Evolutionary conservation across 2,329 filamentous ascomycete genomes (phyloP), one percentile per base, ranked within the genome.

Genomic region (Ceratocystis colombiana): DNA sequence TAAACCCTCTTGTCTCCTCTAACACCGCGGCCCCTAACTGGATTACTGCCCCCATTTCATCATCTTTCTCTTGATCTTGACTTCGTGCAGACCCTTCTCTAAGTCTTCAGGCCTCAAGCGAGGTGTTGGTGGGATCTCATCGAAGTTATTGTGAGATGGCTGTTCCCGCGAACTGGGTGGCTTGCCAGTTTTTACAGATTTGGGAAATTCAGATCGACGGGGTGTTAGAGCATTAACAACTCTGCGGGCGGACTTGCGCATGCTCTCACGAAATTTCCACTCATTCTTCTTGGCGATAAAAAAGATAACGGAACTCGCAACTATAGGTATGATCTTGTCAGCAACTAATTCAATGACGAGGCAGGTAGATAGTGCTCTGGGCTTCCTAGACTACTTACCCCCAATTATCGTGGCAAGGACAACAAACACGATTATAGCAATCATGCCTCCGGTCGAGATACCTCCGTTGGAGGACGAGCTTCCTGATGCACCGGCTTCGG

Each of bases 261-360:
- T 79, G 37, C 81, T 88, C 73, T 89, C 84, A 67, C 86, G 84
- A 70, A 94, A 79, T 70, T 86, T 88, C 90, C 90, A 94, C 75
- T 92, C 88, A 61, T 86, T 84, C 77, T 90, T 91, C 79, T 94
- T 94, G 66, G 90, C 88, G 46, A 93, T 74, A 74, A 87, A 90
- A 77, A 88, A 95, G 33, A 94, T 82, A 1, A 84, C 77, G 2
- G 85, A 83, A 44, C 82, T 86, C 25, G 79, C 80, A 69, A 86
- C 88, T 88, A 70, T 68, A 71, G 25, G 6, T 25, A 28, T 45
- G 22, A 62, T n/a, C 68, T 69, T 66, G 61, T 69, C 33, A 70
- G 50, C 44, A 28, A n/a, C 20, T 12, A 10, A 41, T 8, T 12
- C 37, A 41, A 41, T 41, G 37, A 41, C 8, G 8, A 41, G 37